phyloP scores from a whole-genome alignment of 1,139 yeast species.

The Kluyveromyces sp. region DNA sequence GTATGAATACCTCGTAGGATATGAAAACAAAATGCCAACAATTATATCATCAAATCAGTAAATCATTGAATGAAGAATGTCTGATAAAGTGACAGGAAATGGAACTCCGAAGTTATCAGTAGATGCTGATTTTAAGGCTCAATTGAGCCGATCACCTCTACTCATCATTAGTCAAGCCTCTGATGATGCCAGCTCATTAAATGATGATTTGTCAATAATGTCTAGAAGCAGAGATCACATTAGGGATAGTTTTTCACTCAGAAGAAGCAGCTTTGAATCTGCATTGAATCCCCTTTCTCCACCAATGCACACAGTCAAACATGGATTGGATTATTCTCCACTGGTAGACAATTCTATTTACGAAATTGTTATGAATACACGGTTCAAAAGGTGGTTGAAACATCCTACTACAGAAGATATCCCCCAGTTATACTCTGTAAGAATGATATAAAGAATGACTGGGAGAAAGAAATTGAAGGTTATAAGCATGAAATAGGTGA shows the following conservation, averaged over 20 bases:
- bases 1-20: too few relatives aligned
- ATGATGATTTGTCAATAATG: constrained; percentile 23
- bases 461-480: constrained; percentile 40
- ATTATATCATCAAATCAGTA: neutral
- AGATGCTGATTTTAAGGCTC: neutral
- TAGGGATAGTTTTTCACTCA: constrained; percentile 21
- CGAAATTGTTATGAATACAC: constrained; percentile 47
- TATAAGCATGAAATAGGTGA: constrained; percentile 42
- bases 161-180: constrained; percentile 3
- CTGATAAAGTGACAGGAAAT: neutral
- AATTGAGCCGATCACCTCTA: constrained; percentile 1
- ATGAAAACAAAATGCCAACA: too few relatives aligned
- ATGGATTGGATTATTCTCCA: constrained; percentile 40
- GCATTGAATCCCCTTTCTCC: constrained; percentile 15
- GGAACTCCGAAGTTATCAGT: neutral
- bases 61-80: neutral
- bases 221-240: constrained; percentile 11
- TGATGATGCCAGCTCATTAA: constrained; percentile 19
- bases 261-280: constrained; percentile 30
- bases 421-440: constrained; percentile 65
- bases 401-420: constrained; percentile 78
- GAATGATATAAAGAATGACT: constrained; percentile 42
- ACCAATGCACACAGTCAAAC: constrained; percentile 2
- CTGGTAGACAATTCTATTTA: constrained; percentile 74
- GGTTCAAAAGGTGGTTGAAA: constrained; percentile 35